phyloP scores from a whole-genome alignment of 805 yeast genomes.

The Schwanniomyces sp. region DNA sequence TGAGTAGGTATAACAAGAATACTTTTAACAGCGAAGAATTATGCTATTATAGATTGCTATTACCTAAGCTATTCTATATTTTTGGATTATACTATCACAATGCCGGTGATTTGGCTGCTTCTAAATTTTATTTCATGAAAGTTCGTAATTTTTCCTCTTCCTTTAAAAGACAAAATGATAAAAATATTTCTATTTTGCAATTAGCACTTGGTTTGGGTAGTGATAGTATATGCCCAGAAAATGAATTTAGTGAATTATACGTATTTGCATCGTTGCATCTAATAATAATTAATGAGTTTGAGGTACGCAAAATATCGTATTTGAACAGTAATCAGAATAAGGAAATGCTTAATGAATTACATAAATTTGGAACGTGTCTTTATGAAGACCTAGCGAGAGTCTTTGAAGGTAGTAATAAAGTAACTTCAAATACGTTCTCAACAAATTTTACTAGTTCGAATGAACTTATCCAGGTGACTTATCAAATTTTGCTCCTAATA shows the following conservation, averaged over 20 bases:
- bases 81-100: slow-evolving; percentile 41
- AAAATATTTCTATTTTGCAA: slow-evolving; percentile 11
- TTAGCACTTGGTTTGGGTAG: slow-evolving; percentile 23
- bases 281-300: slow-evolving; percentile 23
- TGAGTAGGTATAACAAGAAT: slow-evolving; percentile 34
- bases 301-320: slow-evolving; percentile 7
- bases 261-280: slow-evolving; percentile 30
- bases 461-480: slow-evolving; percentile 13
- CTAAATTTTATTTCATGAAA: slow-evolving; percentile 40
- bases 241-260: slow-evolving; percentile 25
- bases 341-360: slow-evolving; percentile 5
- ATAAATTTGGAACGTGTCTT: slow-evolving; percentile 11
- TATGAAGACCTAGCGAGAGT: slow-evolving; percentile 13
- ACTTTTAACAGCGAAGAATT: slow-evolving; percentile 39
- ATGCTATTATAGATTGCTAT: slow-evolving; percentile 30
- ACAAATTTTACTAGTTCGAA: slow-evolving; percentile 15
- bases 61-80: slow-evolving; percentile 39
- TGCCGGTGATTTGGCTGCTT: slow-evolving; percentile 31
- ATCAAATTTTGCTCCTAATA: slow-evolving; percentile 10
- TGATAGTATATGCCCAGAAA: slow-evolving; percentile 15
- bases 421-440: slow-evolving; percentile 15
- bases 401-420: slow-evolving; percentile 9
- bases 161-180: slow-evolving; percentile 1
- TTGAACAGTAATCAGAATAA: background rate
- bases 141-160: slow-evolving; percentile 22